Base-by-base conservation (phyloP, 495 filamentous ascomycete genomes). In the Xylaria palmicola region DNA sequence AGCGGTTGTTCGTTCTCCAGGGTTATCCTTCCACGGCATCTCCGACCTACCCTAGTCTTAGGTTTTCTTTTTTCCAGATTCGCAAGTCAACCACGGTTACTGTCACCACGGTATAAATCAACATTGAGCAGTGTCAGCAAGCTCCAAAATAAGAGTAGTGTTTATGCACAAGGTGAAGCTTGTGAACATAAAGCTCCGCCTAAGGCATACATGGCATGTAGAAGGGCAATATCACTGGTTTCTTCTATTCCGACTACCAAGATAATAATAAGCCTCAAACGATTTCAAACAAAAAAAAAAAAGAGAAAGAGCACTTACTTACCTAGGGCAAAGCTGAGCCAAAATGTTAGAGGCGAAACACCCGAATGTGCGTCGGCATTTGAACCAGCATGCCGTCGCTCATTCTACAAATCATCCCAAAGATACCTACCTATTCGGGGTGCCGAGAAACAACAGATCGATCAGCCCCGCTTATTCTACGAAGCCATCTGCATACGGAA, bases 381-480 rank as follows among this genome's bases (percentile, higher is more conserved):
- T 37, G 12, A 34, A 13, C 22, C 5, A 29, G 30, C n/a, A 8
- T 41, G 36, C 56, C 41, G 20, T 50, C 45, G 9, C 56, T 27
- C 13, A 32, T 48, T 41, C 34, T 37, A 45, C 43, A 41, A 45
- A 50, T 27, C 13, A 32, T 48, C 32, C 34, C 27, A 45, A 30
- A 41, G 36, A 50, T 39, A 34, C 50, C 56, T 58, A 27, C 56
- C 27, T 58, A 58, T 50, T 44, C 12, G n/a, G 36, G 48, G 39
- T 43, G 45, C 49, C 48, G 47, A 50, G 27, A 37, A 45, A 24
- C 27, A 41, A 34, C 36, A 40, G 57, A 60, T 60, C 57, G 57
- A 60, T 60, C 57, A 60, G 44, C 57, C 20, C 57, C 56, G 47
- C 47, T 27, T 27, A 60, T 52, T 26, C 13, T 29, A 51, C 47